These are phyloP conservation scores for Choanephora cucurbitarum DNA, from an alignment of 371 early-diverging fungal genomes.

Conservation along the genomic window DNA sequence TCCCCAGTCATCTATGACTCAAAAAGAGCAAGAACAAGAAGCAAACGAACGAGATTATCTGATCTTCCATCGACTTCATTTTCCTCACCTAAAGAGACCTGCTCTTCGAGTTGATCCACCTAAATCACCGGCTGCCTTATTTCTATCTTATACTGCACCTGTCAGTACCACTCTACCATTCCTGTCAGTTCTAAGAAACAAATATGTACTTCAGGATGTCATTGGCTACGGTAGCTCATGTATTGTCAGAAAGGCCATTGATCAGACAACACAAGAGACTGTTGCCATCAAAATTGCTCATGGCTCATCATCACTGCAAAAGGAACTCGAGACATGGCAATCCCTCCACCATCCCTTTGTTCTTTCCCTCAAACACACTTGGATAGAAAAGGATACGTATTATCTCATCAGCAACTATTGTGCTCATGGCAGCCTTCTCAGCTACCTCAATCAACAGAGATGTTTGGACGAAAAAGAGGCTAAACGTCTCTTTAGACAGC, in stretches of 20 bases:
- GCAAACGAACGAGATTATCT: too few relatives aligned
- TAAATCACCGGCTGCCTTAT: slow-evolving; percentile 63
- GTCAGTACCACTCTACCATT: slow-evolving; percentile 21
- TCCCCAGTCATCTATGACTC: too few relatives aligned
- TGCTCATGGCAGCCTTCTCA: slow-evolving; percentile 56
- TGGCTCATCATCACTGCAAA: slow-evolving; percentile 33
- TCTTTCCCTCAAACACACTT: slow-evolving; percentile 71
- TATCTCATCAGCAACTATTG: slow-evolving; percentile 75
- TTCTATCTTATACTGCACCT: slow-evolving; percentile 56
- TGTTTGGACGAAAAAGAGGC: slow-evolving; percentile 51
- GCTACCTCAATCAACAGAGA: slow-evolving; percentile 19
- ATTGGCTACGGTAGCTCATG: slow-evolving; percentile 74
- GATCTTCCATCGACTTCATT: slow-evolving; percentile 27
- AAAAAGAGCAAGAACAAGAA: too few relatives aligned
- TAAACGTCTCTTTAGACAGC: slow-evolving; percentile 62
- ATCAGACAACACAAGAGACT: slow-evolving; percentile 29
- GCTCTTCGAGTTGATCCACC: background rate
- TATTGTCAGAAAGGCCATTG: slow-evolving; percentile 60
- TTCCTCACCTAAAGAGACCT: slow-evolving; percentile 24
- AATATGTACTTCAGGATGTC: slow-evolving; percentile 57
- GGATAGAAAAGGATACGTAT: slow-evolving; percentile 37
- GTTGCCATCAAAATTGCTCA: slow-evolving; percentile 64
- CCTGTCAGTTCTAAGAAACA: slow-evolving; percentile 41
- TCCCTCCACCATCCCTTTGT: too few relatives aligned
- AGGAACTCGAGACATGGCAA: slow-evolving; percentile 74